Conservation (phyloP, 1,139 yeast species). For the Taphrina wiesneri region DNA sequence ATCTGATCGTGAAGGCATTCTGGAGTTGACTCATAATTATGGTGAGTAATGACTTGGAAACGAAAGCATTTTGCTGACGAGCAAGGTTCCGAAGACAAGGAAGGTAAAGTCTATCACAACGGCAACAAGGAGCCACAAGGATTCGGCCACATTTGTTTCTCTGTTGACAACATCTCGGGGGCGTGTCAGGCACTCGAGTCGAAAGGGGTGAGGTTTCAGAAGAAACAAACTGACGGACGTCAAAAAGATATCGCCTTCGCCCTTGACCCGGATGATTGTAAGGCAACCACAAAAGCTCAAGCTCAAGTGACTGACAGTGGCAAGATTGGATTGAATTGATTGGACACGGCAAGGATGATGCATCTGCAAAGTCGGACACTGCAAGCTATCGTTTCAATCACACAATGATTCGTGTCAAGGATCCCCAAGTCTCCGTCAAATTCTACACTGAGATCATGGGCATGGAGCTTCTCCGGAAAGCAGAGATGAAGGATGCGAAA, state of each 20-base stretch:
- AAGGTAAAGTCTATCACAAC: constrained; percentile 57
- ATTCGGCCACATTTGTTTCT: constrained; percentile 87
- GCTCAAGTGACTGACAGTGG: background rate
- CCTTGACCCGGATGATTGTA: constrained; percentile 79
- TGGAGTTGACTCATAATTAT: constrained; percentile 61
- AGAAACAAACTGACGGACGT: constrained; percentile 83
- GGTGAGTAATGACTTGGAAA: constrained; percentile 54
- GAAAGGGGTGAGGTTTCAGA: constrained; percentile 72
- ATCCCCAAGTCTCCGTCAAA: constrained; percentile 55
- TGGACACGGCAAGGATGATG: constrained; percentile 52
- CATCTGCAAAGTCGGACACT: constrained; percentile 50
- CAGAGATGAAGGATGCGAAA: constrained; percentile 64
- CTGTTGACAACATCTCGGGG: constrained; percentile 74
- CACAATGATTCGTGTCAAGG: constrained; percentile 89
- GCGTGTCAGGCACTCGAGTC: constrained; percentile 58
- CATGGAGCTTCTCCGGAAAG: constrained; percentile 63
- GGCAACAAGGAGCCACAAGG: constrained; percentile 90
- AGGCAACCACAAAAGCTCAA: background rate
- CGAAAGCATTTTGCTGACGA: background rate
- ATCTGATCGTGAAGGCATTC: constrained; percentile 49
- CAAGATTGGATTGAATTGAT: constrained; percentile 80
- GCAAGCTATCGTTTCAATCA: constrained; percentile 72
- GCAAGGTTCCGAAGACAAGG: constrained; percentile 24
- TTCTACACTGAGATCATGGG: constrained; percentile 81
- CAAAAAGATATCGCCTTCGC: constrained; percentile 91